Conservation (phyloP, 2,329 filamentous ascomycete genomes). For the Ascochyta koolunga region DNA sequence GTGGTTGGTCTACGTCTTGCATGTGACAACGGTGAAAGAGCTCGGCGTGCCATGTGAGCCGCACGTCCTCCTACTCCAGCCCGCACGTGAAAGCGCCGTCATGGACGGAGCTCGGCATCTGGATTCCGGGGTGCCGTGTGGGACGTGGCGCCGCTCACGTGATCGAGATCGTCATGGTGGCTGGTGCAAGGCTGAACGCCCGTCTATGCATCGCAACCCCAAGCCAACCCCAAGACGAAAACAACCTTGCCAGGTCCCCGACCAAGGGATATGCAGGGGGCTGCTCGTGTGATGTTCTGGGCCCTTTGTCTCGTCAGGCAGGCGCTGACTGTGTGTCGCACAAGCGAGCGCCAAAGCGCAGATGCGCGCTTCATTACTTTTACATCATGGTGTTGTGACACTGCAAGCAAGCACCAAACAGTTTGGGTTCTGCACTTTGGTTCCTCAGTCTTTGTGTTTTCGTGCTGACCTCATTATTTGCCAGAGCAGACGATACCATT, state of each 20-base stretch:
- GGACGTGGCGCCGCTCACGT: too few relatives aligned
- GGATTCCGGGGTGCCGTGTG: constrained; percentile 17
- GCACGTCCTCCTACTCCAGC: neutral
- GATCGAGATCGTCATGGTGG: too few relatives aligned
- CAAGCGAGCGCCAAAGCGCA: neutral
- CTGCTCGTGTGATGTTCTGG: neutral
- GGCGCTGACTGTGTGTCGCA: neutral
- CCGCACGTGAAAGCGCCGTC: constrained; percentile 30
- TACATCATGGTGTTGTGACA: neutral
- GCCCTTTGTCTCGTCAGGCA: neutral
- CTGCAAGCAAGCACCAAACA: too few relatives aligned
- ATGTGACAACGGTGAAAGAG: constrained; percentile 19
- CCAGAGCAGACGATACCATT: too few relatives aligned
- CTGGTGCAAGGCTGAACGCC: too few relatives aligned
- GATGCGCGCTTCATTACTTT: neutral
- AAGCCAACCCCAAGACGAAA: neutral
- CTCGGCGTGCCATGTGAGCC: constrained; percentile 9
- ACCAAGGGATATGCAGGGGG: constrained; percentile 4
- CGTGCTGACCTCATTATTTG: too few relatives aligned
- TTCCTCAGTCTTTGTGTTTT: too few relatives aligned
- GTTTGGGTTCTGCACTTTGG: too few relatives aligned
- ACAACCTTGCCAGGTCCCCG: neutral
- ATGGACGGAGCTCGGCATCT: neutral
- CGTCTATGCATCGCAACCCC: too few relatives aligned
- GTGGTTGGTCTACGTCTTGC: constrained; percentile 8